Evolutionary conservation across 176 grass and related monocot genomes (phyloP), one percentile per base, ranked within the genome.

Genomic region (Typha latifolia): DNA sequence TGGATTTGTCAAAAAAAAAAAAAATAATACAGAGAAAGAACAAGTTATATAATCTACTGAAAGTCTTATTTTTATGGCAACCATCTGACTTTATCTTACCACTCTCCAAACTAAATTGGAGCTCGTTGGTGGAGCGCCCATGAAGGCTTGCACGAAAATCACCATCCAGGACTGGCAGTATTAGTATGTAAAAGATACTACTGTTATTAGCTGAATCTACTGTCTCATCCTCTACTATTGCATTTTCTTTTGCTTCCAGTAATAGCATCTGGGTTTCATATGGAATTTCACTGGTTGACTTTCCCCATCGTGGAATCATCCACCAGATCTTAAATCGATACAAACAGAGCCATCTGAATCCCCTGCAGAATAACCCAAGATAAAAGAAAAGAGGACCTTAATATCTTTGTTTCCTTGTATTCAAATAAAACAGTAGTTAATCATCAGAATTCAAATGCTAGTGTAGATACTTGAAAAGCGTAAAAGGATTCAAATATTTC

Each of bases 261-360:
- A 90, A 67, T 72, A 90, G 49, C 56, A 82, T 73, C 79, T 82
- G 86, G 19, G 79, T 85, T 75, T 90, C 82, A 20, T 73, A 61
- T 49, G 72, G 86, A 14, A 85, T 73, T 19, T 67, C 75, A 0
- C 27, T 67, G 8, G 64, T 52, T 50, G 12, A 66, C 4, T 31
- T 63, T 13, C 87, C 82, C 34, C 47, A 73, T 43, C 69, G 19
- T 19, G 72, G 87, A 29, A 62, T 48, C 82, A 90, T 85, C 87
- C 82, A 85, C 79, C 87, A 85, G 59, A 90, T 82, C 76, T 90
- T 85, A 65, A 85, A 77, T 67, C 79, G 71, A 66, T 82, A 82
- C 52, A 73, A 55, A 11, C 79, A 73, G 48, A 85, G 16, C 78
- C 70, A 89, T 34, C 63, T 76, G 72, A 83, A 79, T 20, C 72